Evolutionary conservation across 805 yeast genomes (phyloP), one percentile per base, ranked within the genome.

Genomic region (Teunomyces stri): DNA sequence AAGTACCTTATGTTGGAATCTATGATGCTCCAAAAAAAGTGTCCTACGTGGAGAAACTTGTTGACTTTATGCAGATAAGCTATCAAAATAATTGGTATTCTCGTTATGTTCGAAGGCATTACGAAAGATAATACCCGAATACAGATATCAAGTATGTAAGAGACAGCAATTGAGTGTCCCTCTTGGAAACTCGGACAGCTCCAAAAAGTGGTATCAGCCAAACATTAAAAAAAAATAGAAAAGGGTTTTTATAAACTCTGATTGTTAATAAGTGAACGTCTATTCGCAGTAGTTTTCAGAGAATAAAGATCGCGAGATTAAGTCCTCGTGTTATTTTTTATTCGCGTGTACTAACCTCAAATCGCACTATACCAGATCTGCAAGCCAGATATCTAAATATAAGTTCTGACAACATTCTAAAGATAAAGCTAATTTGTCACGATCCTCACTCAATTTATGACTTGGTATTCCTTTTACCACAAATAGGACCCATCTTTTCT

Each of bases 81-180:
- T 22, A 37, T 12, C 40, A 37, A 37, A 37, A 37, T 27, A 37
- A n/a, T 22, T 37, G 40, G 40, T 37, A 37, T 22, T 37, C 40
- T 13, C 40, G 43, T 9, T 25, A 39, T 2, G 11, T n/a, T 22
- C 27, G 33, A 27, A 39, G 21, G 15, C 43, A 27, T 13, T 39
- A 27, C 21, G 11, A 39, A 12, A 21, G 12, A 10, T 38, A n/a
- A 34, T 13, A 11, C 6, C 9, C 16, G 11, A 25, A 25, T 25
- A 25, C 11, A 25, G 27, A 25, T 25, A 25, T 9, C 9, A 2
- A 1, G 11, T 7, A 25, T 25, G 10, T 3, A 7, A 25, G 11
- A 9, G 27, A 25, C 27, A 25, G 9, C 10, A 7, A 25, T 9
- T 9, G 27, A 9, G 10, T 25, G 27, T 21, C 25, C 25, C 27